phyloP scores from a whole-genome alignment of 345 rosid genomes.

The Salix koriyanagi region DNA sequence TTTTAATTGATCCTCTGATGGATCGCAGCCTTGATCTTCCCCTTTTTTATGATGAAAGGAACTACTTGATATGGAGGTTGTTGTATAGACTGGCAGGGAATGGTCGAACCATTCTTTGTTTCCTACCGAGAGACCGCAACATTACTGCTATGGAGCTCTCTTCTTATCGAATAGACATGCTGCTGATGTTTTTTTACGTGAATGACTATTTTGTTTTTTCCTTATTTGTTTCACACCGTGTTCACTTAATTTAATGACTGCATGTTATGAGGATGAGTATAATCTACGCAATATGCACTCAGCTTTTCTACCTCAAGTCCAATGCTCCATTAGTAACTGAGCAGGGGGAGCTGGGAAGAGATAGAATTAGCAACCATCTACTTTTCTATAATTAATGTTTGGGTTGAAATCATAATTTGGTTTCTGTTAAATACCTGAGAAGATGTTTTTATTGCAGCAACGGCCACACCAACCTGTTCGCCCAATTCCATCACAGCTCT shows the following conservation, averaged over 20 bases:
- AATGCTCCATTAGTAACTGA: background rate
- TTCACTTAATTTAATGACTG: background rate
- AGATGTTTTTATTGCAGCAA: constrained; percentile 56
- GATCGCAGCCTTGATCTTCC: background rate
- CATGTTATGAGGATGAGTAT: background rate
- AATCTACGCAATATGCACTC: background rate
- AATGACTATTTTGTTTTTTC: background rate
- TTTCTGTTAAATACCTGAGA: background rate
- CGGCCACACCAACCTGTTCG: constrained; percentile 92
- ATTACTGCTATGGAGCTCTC: background rate
- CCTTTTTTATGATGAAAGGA: background rate
- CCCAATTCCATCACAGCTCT: constrained; percentile 94
- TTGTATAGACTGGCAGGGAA: background rate
- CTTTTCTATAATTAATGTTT: background rate
- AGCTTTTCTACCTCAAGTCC: background rate
- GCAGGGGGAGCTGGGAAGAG: background rate
- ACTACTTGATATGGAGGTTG: background rate
- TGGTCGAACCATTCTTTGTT: background rate
- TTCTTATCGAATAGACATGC: background rate
- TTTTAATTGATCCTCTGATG: background rate
- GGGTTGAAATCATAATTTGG: background rate
- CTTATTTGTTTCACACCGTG: background rate
- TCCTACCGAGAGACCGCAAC: background rate
- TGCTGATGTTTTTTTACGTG: background rate
- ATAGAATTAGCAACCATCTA: background rate